Evolutionary conservation across 2,329 filamentous ascomycete genomes (phyloP).

Genomic region (Colletotrichum cuscutae): DNA sequence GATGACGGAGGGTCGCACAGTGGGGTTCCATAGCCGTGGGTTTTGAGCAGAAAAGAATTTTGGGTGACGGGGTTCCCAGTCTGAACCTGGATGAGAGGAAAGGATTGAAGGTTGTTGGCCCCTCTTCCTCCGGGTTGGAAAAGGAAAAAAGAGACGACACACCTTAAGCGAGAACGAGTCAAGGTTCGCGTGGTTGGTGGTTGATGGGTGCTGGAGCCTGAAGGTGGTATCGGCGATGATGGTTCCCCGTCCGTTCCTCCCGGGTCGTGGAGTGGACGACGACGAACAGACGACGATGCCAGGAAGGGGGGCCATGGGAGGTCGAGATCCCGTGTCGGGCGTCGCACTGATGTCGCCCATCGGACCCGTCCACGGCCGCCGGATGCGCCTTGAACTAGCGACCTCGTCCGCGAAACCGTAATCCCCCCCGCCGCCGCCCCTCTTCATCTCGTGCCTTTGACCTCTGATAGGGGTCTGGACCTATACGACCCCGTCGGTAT

Average conservation of each 20-base stretch:
- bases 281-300: background rate
- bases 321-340: conserved; percentile 10
- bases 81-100: background rate
- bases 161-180: background rate
- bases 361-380: conserved; percentile 21
- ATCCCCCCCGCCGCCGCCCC: background rate
- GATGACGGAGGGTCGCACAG: conserved; percentile 18
- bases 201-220: background rate
- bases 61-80: background rate
- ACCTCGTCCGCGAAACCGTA: conserved; percentile 1
- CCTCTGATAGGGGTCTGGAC: background rate
- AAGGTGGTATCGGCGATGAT: background rate
- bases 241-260: background rate
- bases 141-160: background rate
- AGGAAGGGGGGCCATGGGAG: background rate
- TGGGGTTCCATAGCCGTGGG: conserved; percentile 8
- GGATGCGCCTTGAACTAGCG: background rate
- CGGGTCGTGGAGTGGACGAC: background rate
- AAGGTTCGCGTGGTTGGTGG: background rate
- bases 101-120: conserved; percentile 2
- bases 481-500: background rate
- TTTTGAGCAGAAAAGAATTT: background rate
- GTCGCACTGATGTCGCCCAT: conserved; percentile 17
- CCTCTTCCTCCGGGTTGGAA: background rate
- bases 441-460: conserved; percentile 2